Evolutionary conservation across 257 asterid genomes (phyloP).

Genomic region (Salvia rosmarinus): DNA sequence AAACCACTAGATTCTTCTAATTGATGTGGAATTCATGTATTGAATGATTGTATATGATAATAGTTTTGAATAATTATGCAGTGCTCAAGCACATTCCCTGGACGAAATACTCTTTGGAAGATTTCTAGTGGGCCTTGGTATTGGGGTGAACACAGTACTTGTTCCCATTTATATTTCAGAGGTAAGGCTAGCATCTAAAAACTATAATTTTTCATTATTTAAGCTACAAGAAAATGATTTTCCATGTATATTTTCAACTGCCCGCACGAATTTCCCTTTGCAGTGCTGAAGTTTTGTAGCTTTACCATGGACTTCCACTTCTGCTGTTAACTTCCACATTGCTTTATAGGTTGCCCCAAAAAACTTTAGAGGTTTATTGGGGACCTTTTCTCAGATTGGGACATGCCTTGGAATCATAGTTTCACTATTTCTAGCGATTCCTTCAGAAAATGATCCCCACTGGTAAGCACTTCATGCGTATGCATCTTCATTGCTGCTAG

Average conservation of each 20-base stretch:
- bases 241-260: background rate
- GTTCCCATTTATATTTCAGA: slow-evolving; percentile 91
- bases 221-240: slow-evolving; percentile 5
- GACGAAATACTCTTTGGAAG: slow-evolving; percentile 78
- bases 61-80: slow-evolving; percentile 44
- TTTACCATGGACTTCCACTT: slow-evolving; percentile 27
- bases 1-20: background rate
- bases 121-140: slow-evolving; percentile 86
- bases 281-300: background rate
- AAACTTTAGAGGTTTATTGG: slow-evolving; percentile 74
- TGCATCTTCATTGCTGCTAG: slow-evolving; percentile 14
- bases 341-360: slow-evolving; percentile 80
- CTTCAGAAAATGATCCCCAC: slow-evolving; percentile 83
- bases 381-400: slow-evolving; percentile 82
- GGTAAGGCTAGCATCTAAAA: slow-evolving; percentile 48
- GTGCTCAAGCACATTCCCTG: slow-evolving; percentile 90
- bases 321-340: slow-evolving; percentile 29
- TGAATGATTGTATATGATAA: slow-evolving; percentile 16
- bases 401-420: slow-evolving; percentile 82
- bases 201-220: background rate
- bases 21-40: slow-evolving; percentile 8
- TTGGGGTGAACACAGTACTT: slow-evolving; percentile 89
- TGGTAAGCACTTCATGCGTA: slow-evolving; percentile 52
- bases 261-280: background rate
- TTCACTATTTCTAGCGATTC: slow-evolving; percentile 65